These are phyloP conservation scores for Chenopodium berlandieri DNA, from an alignment of 148 eudicot genomes.

Conservation along the genomic window DNA sequence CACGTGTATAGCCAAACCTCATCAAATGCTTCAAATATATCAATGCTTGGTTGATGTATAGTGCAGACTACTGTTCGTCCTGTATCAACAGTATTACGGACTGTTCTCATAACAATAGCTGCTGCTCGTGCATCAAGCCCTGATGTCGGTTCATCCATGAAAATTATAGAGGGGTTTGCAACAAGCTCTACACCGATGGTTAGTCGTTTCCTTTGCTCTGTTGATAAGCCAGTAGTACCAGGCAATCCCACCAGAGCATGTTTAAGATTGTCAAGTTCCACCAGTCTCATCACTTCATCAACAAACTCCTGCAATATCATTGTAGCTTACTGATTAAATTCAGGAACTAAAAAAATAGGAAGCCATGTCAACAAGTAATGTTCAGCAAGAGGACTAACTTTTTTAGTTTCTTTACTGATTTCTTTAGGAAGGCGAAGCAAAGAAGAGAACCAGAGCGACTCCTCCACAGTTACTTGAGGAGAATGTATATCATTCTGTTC, in stretches of 20 bases:
- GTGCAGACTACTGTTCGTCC: slow-evolving; percentile 97
- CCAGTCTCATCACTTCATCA: slow-evolving; percentile 74
- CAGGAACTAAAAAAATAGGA: background rate
- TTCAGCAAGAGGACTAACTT: slow-evolving; percentile 36
- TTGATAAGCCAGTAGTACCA: slow-evolving; percentile 74
- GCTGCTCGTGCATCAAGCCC: slow-evolving; percentile 99
- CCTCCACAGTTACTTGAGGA: slow-evolving; percentile 85
- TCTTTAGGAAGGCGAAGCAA: slow-evolving; percentile 73
- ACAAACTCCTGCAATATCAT: slow-evolving; percentile 66
- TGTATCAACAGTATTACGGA: slow-evolving; percentile 90
- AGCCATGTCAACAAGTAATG: background rate
- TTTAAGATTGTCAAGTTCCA: slow-evolving; percentile 64
- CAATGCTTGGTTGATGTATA: slow-evolving; percentile 94
- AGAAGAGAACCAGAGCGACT: slow-evolving; percentile 79
- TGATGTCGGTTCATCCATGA: slow-evolving; percentile 98
- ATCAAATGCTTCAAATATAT: slow-evolving; percentile 95
- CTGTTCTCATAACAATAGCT: slow-evolving; percentile 93
- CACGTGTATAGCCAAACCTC: slow-evolving; percentile 48
- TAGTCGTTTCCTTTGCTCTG: slow-evolving; percentile 84
- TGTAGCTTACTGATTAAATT: slow-evolving; percentile 13
- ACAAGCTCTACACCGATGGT: slow-evolving; percentile 96
- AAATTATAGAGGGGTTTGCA: slow-evolving; percentile 91
- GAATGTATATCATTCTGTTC: slow-evolving; percentile 94
- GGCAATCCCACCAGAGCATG: slow-evolving; percentile 81
- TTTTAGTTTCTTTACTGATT: slow-evolving; percentile 45